Conservation (phyloP, 495 filamentous ascomycete species). For the Acidiella bohemica region DNA sequence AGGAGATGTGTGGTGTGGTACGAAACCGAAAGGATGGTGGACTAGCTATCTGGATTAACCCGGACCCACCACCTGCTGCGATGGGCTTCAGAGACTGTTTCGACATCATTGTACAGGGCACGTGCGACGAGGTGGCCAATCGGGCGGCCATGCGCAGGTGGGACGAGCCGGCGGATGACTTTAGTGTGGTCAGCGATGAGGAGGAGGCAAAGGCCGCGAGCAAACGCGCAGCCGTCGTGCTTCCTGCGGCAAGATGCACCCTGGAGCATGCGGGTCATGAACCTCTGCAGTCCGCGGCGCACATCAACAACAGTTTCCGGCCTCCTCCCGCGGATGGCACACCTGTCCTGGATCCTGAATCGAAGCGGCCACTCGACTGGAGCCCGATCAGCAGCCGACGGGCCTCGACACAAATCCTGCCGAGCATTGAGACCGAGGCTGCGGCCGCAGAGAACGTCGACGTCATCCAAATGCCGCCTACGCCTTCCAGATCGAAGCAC, state of each 20-base stretch:
- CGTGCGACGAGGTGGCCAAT: constrained; percentile 76
- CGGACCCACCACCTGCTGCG: constrained; percentile 63
- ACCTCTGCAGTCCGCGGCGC: constrained; percentile 1
- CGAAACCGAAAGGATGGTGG: constrained; percentile 64
- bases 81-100: constrained; percentile 83
- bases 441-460: constrained; percentile 8
- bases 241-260: constrained; percentile 5
- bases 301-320: constrained; percentile 17
- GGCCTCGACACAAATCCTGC: constrained; percentile 1
- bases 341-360: not conserved
- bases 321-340: constrained; percentile 5
- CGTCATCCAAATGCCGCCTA: constrained; percentile 3
- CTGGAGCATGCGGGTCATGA: not conserved
- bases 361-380: constrained; percentile 2
- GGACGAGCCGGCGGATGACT: constrained; percentile 48
- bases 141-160: constrained; percentile 60
- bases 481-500: constrained; percentile 7
- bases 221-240: not conserved
- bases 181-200: constrained; percentile 32
- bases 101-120: constrained; percentile 76
- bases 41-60: constrained; percentile 86
- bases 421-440: constrained; percentile 5
- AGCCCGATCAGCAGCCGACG: constrained; percentile 14
- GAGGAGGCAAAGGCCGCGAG: constrained; percentile 17
- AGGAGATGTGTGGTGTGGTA: constrained; percentile 75